Evolutionary conservation across 345 rosid species (phyloP), one percentile per base, ranked within the genome.

Genomic region (Ceriops zippeliana): DNA sequence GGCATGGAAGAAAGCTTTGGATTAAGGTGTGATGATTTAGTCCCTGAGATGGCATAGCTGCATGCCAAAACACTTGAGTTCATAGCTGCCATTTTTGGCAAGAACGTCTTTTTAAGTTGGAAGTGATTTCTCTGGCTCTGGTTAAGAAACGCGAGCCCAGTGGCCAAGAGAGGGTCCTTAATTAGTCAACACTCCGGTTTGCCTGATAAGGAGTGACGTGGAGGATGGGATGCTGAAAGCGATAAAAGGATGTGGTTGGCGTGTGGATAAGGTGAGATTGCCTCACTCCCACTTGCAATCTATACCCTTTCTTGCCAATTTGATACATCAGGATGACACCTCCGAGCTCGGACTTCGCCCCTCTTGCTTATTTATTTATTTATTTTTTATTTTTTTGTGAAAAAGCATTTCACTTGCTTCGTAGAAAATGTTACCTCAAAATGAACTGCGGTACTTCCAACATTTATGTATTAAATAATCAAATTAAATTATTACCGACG

Each of bases 221-320:
- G 83, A 77, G 66, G 74, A 27, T 65, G 75, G 66, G 82, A 78
- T 76, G 85, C 79, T 78, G 82, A 79, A 69, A 80, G 80, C 21
- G 79, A 78, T 80, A 35, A 70, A 76, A 69, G 83, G 67, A 76
- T 89, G 96, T 89, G 97, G 97, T 63, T 70, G 86, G 86, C 78
- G 85, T 84, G 90, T 83, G 90, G 97, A 93, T 93, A 89, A 88
- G 98, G 96, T 87, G 83, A 85, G 95, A 93, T 93, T 87, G 85
- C 96, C 89, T 73, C 74, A 67, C 75, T 82, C 90, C 83, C 78
- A 85, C 89, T 90, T 89, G 97, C 81, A 73, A 76, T 72, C 70
- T 1, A 60, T 37, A 22, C 62, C 58, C 58, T 35, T 54, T 63
- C 46, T 20, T 24, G 52, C 34, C 57, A 17, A 27, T 63, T 34